These are phyloP conservation scores for Claviceps humidiphila DNA, from an alignment of 2,329 filamentous ascomycete species.

Conservation along the genomic window DNA sequence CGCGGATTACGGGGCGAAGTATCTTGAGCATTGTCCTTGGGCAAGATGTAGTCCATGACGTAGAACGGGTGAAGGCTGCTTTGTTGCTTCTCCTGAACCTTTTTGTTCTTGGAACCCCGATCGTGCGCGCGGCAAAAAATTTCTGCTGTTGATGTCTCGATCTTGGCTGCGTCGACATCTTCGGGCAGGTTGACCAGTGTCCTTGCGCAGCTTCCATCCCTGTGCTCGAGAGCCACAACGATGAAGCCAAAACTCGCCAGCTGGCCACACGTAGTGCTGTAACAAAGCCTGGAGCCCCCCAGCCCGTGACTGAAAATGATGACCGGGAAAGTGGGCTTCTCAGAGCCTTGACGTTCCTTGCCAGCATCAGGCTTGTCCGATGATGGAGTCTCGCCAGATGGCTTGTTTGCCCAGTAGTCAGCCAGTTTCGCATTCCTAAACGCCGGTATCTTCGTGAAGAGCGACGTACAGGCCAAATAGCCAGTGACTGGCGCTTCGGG, in stretches of 20 bases:
- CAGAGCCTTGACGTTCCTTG: conserved; percentile 12
- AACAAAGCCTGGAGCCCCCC: conserved; percentile 48
- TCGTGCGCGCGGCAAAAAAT: conserved; percentile 10
- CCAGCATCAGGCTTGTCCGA: conserved; percentile 12
- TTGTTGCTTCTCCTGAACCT: conserved; percentile 16
- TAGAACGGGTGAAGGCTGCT: conserved; percentile 24
- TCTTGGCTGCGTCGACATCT: conserved; percentile 20
- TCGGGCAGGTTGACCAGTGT: conserved; percentile 45
- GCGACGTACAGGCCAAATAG: conserved; percentile 42
- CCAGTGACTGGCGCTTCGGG: conserved; percentile 34
- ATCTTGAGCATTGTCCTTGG: conserved; percentile 38
- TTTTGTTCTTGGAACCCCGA: conserved; percentile 18
- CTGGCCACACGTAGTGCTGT: conserved; percentile 50
- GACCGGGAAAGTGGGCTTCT: conserved; percentile 41
- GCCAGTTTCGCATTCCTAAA: conserved; percentile 47
- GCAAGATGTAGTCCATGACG: conserved; percentile 49
- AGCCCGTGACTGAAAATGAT: conserved; percentile 55
- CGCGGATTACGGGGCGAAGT: conserved; percentile 41
- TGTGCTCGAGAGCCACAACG: conserved; percentile 50
- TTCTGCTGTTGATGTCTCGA: conserved; percentile 16
- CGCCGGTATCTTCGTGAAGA: conserved; percentile 53
- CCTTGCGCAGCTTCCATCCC: conserved; percentile 49
- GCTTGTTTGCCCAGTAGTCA: conserved; percentile 34
- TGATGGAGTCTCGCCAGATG: conserved; percentile 21
- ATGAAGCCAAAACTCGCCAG: conserved; percentile 54